Evolutionary conservation across 257 asterid genomes (phyloP).

Genomic region (Craterostigma plantagineum): DNA sequence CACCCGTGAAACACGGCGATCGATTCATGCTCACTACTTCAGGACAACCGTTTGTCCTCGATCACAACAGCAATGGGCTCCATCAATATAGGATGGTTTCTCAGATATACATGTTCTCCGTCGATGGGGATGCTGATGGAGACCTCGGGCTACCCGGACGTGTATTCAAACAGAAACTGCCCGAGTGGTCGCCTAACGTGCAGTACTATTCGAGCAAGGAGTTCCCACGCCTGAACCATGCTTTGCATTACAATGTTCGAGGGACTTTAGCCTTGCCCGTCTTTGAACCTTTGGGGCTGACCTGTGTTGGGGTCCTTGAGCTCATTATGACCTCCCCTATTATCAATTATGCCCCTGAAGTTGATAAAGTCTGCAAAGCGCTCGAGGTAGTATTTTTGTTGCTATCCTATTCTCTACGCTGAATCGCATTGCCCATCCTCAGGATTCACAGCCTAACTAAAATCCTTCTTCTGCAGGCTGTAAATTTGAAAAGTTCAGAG

Average conservation of each 20-base stretch:
- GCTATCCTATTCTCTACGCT: not conserved
- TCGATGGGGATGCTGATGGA: slow-evolving; percentile 54
- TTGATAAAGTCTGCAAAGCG: slow-evolving; percentile 92
- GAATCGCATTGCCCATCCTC: not conserved
- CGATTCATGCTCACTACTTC: slow-evolving; percentile 75
- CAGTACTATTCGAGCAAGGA: slow-evolving; percentile 4
- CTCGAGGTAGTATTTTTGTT: slow-evolving; percentile 47
- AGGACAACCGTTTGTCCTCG: slow-evolving; percentile 87
- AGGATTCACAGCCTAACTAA: not conserved
- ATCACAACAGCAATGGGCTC: slow-evolving; percentile 66
- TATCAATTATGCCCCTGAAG: slow-evolving; percentile 88
- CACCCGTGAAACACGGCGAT: slow-evolving; percentile 71
- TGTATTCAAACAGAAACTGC: not conserved
- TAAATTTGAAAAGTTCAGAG: slow-evolving; percentile 1
- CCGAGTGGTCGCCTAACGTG: not conserved
- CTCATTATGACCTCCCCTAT: slow-evolving; percentile 89
- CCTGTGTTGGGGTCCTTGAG: slow-evolving; percentile 77
- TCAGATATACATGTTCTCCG: slow-evolving; percentile 50
- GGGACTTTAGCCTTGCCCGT: slow-evolving; percentile 93
- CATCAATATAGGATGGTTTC: slow-evolving; percentile 82
- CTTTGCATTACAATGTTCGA: slow-evolving; percentile 55
- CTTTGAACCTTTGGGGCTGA: slow-evolving; percentile 77
- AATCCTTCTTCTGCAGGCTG: not conserved
- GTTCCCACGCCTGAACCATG: slow-evolving; percentile 55
- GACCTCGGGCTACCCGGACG: slow-evolving; percentile 31